Base-by-base conservation (phyloP, 2,329 filamentous ascomycete species). In the Leptographium radiaticola region DNA sequence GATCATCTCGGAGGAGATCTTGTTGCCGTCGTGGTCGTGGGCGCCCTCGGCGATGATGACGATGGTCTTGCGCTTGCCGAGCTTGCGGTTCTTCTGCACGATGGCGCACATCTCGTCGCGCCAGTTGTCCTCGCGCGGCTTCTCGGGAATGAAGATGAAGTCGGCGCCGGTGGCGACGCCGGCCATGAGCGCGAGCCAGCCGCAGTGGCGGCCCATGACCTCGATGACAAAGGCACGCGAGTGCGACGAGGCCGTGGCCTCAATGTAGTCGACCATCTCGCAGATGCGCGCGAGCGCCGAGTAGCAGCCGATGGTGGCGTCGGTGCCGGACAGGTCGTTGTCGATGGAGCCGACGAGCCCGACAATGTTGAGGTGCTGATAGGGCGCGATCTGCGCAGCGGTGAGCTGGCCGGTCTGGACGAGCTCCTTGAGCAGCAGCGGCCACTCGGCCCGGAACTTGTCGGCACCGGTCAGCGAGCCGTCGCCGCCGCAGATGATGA, bases 131-230 rank as follows among this genome's bases (percentile, higher is more conserved):
- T 82, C 77, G 47, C 89, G 87, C 56, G 93, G 93, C 66, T 90
- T 89, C 70, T 98, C 93, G 0, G 93, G 93, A 59, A 96, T 91
- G 69, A 98, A 97, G 62, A 97, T 81, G 70, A 94, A 98, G 69
- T 98, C 93, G 16, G 93, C 90, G 50, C 91, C 93, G 1, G 89
- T 95, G 55, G 88, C 90, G 56, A 98, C 90, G 63, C 90, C 91
- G 15, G 91, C 86, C 85, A 97, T 96, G 57, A 98, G 77, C 43
- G 93, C 93, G 58, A 98, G 76, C 93, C 93, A 98, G 58, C 93
- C 93, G 67, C 93, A 98, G 71, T 98, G 91, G 56, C 93, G 80
- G 50, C 93, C 93, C 93, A 98, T 98, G 63, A 98, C 93, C 69
- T 96, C 93, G 58, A 98, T 87, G 55, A 98, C 90, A 68, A 98